Percentiles rank a stretch among this genome's conserved stretches.
These are phyloP conservation scores for Clarireedia homoeocarpa DNA, from an alignment of 2,329 filamentous ascomycete genomes.

Conservation along the genomic window DNA sequence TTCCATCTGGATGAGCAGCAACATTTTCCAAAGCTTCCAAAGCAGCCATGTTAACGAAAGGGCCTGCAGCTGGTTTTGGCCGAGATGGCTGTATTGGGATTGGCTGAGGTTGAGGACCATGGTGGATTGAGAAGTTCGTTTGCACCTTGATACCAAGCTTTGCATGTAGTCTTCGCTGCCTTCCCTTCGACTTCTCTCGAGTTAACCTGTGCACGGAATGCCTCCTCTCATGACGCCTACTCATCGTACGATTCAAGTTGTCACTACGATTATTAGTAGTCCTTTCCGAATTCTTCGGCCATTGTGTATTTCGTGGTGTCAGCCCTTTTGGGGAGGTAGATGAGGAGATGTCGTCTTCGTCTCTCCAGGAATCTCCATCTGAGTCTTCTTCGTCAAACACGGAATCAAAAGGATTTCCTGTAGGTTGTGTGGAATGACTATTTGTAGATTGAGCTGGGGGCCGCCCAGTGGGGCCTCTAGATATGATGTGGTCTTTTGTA, in stretches of 20 bases:
- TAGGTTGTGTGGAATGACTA: conserved; percentile 9
- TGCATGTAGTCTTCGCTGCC: conserved; percentile 53
- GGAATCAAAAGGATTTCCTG: conserved; percentile 22
- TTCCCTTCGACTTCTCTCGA: conserved; percentile 46
- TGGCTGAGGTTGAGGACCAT: conserved; percentile 37
- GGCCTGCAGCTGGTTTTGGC: conserved; percentile 14
- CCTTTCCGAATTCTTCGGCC: conserved; percentile 14
- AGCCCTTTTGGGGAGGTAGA: conserved; percentile 1
- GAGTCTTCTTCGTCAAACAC: conserved; percentile 19
- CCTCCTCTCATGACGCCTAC: conserved; percentile 18
- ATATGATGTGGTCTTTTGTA: conserved; percentile 8
- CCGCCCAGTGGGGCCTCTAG: neutral
- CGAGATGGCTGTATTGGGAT: conserved; percentile 29
- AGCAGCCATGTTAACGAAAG: conserved; percentile 47
- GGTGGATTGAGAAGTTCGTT: conserved; percentile 52
- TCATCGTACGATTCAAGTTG: conserved; percentile 11
- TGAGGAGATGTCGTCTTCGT: conserved; percentile 14
- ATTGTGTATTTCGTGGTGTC: conserved; percentile 15
- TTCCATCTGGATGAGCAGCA: conserved; percentile 12
- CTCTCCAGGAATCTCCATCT: conserved; percentile 28
- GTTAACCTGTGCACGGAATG: conserved; percentile 31
- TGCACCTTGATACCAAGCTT: conserved; percentile 60
- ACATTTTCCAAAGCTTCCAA: conserved; percentile 48
- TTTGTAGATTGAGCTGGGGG: conserved; percentile 6
- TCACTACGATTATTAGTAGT: conserved; percentile 11